Evolutionary conservation across 768 basidiomycete species (phyloP), one percentile per base, ranked within the genome.

Genomic region (Russula olivacea): DNA sequence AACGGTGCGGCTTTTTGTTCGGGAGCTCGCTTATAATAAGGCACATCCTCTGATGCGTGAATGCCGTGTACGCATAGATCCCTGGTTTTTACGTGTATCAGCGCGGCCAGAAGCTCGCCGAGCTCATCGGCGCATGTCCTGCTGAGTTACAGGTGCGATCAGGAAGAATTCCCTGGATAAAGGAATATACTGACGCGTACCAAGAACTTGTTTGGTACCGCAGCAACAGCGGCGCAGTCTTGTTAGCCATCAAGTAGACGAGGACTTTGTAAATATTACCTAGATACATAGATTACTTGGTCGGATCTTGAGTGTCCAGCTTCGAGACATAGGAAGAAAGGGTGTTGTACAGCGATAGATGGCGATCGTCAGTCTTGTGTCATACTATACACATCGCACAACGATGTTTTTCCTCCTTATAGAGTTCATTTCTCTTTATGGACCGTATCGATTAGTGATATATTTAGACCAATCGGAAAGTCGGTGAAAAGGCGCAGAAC

Each of bases 21-120:
- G 14, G 43, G 38, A 38, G 28, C 36, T 11, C 34, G 47, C 30
- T 21, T 17, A 11, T 6, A 21, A 34, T 30, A 21, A 21, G n/a
- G n/a, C 34, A 23, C 14, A 40, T 47, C 45, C 12, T 19, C 51
- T 48, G 21, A 51, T 15, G 9, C 23, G 48, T 43, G 34, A n/a
- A 36, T n/a, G 21, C 43, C 30, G 14, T 54, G 11, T 38, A 14
- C 34, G 43, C 17, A n/a, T 23, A 64, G 63, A 59, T 64, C n/a
- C 63, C 63, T n/a, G 63, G 63, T 7, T 64, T 64, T 64, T 64
- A 64, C 47, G 63, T 40, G 30, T 64, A 64, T 48, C 38, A 52
- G 19, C 53, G 47, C 25, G 58, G 58, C 30, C 58, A 34, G 19
- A 64, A 64, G 34, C n/a, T 64, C 2, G 58, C 53, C 55, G 47